Conservation (phyloP, 495 filamentous ascomycete genomes). For the Lophiostoma macrostomum region DNA sequence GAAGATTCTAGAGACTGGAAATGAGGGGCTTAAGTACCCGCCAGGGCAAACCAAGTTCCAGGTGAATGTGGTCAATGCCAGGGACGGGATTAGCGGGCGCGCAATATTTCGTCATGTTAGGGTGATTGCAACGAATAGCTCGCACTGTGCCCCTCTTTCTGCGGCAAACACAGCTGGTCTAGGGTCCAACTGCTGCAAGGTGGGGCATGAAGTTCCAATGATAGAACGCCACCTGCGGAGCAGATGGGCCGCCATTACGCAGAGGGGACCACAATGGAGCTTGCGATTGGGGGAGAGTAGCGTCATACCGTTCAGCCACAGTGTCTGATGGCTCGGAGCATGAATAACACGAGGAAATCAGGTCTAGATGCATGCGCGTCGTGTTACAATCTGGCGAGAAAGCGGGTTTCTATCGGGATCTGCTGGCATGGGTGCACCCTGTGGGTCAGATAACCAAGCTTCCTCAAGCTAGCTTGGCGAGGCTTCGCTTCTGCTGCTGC, state of each 20-base stretch:
- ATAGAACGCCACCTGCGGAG: not conserved
- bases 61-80: not conserved
- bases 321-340: constrained; percentile 5
- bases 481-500: no score
- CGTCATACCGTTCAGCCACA: no score
- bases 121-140: not conserved
- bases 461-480: constrained; percentile 2
- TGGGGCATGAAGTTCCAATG: not conserved
- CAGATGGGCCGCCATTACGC: not conserved
- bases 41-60: not conserved
- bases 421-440: no score
- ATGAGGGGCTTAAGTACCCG: constrained; percentile 2
- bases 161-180: constrained; percentile 7
- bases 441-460: not conserved
- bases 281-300: constrained; percentile 10
- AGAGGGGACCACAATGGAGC: not conserved
- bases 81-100: not conserved
- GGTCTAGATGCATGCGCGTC: not conserved
- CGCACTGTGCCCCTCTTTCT: constrained; percentile 11
- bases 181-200: not conserved
- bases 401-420: no score
- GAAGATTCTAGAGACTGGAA: no score
- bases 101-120: constrained; percentile 11
- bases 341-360: not conserved
- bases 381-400: not conserved